Evolutionary conservation across 169 alveolate species (phyloP).

Genomic region (Plasmodium billcollinsi): DNA sequence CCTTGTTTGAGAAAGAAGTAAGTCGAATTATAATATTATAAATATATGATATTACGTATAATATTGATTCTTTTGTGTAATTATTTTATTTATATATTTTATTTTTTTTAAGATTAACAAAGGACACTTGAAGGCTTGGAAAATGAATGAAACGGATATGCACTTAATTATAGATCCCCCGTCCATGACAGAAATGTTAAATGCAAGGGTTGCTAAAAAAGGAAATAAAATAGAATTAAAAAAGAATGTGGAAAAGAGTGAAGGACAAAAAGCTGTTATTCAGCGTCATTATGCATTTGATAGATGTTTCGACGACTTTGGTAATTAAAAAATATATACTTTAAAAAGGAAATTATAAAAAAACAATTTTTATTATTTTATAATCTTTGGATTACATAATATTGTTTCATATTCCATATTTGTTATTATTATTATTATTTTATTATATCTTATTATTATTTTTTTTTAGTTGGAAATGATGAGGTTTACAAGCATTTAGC

Average conservation of each 20-base stretch:
- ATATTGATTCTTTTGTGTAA: too few species aligned
- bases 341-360: background rate
- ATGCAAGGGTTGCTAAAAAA: conserved; percentile 75
- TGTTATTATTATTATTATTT: background rate
- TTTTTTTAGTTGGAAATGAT: conserved; percentile 79
- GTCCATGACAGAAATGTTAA: conserved; percentile 80
- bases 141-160: conserved; percentile 79
- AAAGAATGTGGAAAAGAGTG: conserved; percentile 81
- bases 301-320: conserved; percentile 84
- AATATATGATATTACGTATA: too few species aligned
- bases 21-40: conserved; percentile 13
- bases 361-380: too few species aligned
- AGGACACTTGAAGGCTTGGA: conserved; percentile 87
- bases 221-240: conserved; percentile 74
- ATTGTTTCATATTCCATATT: too few species aligned
- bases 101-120: conserved; percentile 77
- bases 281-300: conserved; percentile 84
- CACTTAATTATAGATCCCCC: conserved; percentile 85
- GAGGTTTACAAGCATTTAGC: conserved; percentile 85
- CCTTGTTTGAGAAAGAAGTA: conserved; percentile 86
- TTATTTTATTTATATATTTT: background rate
- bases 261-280: conserved; percentile 84
- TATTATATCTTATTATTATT: background rate
- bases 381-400: too few species aligned
- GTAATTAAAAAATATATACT: conserved; percentile 50